These are phyloP conservation scores for Penicillium sp. DNA, from an alignment of 2,329 filamentous ascomycete genomes.

Conservation along the genomic window DNA sequence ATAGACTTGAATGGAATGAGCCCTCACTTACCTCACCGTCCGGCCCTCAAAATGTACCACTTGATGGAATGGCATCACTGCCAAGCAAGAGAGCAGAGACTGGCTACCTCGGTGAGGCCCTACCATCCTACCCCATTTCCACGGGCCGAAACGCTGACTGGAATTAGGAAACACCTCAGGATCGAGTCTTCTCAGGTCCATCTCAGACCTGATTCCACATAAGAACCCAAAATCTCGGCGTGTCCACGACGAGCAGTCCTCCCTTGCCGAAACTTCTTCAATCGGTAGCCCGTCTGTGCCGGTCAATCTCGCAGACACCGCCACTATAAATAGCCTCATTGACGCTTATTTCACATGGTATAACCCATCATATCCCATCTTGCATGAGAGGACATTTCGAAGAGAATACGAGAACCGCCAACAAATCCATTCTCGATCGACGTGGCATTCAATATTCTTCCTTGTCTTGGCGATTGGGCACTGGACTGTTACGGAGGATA, in stretches of 20 bases:
- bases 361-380: conserved; percentile 27
- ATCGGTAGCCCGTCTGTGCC: conserved; percentile 1
- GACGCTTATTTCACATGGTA: conserved; percentile 30
- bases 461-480: conserved; percentile 29
- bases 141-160: neutral
- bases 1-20: conserved; percentile 18
- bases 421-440: conserved; percentile 11
- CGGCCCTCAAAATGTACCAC: neutral
- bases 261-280: neutral
- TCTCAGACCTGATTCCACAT: conserved; percentile 14
- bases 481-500: conserved; percentile 15
- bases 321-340: conserved; percentile 11
- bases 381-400: conserved; percentile 31
- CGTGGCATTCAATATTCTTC: conserved; percentile 27
- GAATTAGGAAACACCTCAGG: conserved; percentile 14
- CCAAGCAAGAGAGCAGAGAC: conserved; percentile 6
- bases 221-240: neutral
- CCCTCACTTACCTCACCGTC: conserved; percentile 5
- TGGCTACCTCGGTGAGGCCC: conserved; percentile 16
- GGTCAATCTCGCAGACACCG: conserved; percentile 3
- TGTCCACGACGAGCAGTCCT: neutral
- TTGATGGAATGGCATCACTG: conserved; percentile 19
- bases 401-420: conserved; percentile 15
- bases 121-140: too few species aligned
- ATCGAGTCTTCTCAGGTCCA: conserved; percentile 13